Base-by-base conservation (phyloP, 1,284 basidiomycete genomes). In the Heterobasidion annosum region DNA sequence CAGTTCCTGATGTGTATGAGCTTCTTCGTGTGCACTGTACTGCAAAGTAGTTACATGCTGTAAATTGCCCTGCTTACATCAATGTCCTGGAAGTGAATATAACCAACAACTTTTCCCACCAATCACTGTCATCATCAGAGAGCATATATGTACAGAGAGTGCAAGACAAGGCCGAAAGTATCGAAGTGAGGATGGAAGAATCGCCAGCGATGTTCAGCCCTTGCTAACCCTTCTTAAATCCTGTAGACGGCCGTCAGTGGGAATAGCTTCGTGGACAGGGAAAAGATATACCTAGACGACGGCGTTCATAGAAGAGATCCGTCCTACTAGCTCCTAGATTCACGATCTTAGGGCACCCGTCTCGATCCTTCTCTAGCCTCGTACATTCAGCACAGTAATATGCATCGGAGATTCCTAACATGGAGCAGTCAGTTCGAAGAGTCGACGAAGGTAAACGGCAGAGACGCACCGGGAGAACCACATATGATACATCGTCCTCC, bases 291-390 rank as follows among this genome's bases (percentile, higher is more conserved):
- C 85, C 86, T 58, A 91, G 71, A 64, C 88, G 78, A 66, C 89
- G 81, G 59, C 91, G 75, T 68, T 93, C 91, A 63, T 93, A 94
- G 76, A 94, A 94, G 48, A 93, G 68, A 67, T 94, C 91, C 50
- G 91, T 93, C 63, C 91, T 76, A 64, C 88, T 91, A 15, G 91
- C 89, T 57, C 94, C 94, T 16, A 97, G 76, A 65, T 99, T 99
- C 63, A 99, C 93, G 61, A 99, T 97, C 78, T 98, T 98, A 1
- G 95, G 95, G 73, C 97, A 99, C 0, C 97, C 97, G 67, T 99
- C 97, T 34, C 97, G 76, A 65, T 98, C 96, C 67, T 99, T 99
- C 69, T 99, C 97, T 54, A 99, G 73, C 53, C 93, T 77, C 32
- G 94, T 98, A 65, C 97, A 99, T 71, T 96, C 93, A 2, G 93